A percentile compares a stretch with the other conserved stretches of the same genome.
Conservation (phyloP, 345 rosid species). For the Aquilaria malaccensis region DNA sequence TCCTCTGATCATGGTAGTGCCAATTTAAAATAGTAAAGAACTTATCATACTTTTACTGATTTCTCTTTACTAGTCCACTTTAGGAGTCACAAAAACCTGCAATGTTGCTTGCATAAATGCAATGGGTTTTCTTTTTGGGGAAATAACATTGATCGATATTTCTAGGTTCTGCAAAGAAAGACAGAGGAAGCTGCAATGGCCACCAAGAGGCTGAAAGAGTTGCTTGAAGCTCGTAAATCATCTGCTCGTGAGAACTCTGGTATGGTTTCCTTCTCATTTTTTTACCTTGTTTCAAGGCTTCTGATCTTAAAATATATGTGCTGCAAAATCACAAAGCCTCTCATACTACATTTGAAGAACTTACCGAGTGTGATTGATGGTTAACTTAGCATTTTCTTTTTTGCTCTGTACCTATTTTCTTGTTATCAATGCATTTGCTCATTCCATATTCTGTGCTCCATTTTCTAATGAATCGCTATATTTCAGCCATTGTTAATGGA, state of each 20-base stretch:
- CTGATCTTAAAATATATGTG: constrained; percentile 5
- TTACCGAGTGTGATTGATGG: constrained; percentile 1
- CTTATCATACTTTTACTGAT: no score
- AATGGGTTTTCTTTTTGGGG: not conserved
- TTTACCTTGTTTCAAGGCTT: not conserved
- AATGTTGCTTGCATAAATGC: no score
- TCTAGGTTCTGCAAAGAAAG: constrained; percentile 97
- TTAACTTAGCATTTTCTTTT: constrained; percentile 3
- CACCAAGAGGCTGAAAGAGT: constrained; percentile 91
- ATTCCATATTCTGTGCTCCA: constrained; percentile 1
- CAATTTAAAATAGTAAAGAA: no score
- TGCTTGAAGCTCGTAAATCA: constrained; percentile 94
- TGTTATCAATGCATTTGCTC: not conserved
- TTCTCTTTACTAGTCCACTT: no score
- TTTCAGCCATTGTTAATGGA: constrained; percentile 66
- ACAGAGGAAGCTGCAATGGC: constrained; percentile 99
- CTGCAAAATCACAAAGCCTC: constrained; percentile 2
- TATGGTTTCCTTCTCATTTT: constrained; percentile 11
- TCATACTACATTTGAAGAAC: constrained; percentile 3
- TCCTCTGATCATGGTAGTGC: no score
- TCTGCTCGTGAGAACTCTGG: constrained; percentile 77
- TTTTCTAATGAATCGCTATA: constrained; percentile 28
- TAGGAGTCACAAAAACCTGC: no score
- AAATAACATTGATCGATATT: constrained; percentile 12
- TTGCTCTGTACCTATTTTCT: not conserved